Evolutionary conservation across 495 filamentous ascomycete genomes (phyloP).

Genomic region (Jackrogersella multiformis): DNA sequence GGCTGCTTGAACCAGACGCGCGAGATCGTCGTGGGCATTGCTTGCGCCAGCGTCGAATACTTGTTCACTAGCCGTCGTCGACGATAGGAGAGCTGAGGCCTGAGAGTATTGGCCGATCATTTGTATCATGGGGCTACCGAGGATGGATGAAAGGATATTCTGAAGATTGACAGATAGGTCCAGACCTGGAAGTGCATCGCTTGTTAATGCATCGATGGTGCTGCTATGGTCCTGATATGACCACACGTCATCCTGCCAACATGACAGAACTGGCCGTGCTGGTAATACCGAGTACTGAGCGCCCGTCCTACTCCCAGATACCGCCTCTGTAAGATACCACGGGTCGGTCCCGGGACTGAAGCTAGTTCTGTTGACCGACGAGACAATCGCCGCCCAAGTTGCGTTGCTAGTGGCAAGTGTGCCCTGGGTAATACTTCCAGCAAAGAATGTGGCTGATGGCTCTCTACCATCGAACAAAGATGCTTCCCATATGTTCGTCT

Average conservation of each 20-base stretch:
- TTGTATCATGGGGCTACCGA: slow-evolving; percentile 40
- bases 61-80: slow-evolving; percentile 33
- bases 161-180: slow-evolving; percentile 28
- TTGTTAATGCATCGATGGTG: slow-evolving; percentile 30
- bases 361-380: slow-evolving; percentile 45
- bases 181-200: slow-evolving; percentile 27
- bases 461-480: slow-evolving; percentile 30
- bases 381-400: slow-evolving; percentile 45
- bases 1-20: slow-evolving; percentile 44
- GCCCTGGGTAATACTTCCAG: background rate
- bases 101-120: slow-evolving; percentile 39
- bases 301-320: background rate
- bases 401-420: slow-evolving; percentile 31
- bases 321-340: slow-evolving; percentile 48
- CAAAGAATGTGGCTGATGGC: slow-evolving; percentile 23
- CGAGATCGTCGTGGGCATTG: slow-evolving; percentile 45
- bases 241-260: slow-evolving; percentile 50
- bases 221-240: slow-evolving; percentile 37
- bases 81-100: slow-evolving; percentile 43
- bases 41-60: slow-evolving; percentile 46
- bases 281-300: slow-evolving; percentile 27
- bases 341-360: slow-evolving; percentile 46
- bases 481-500: background rate
- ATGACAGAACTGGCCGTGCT: slow-evolving; percentile 45
- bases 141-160: slow-evolving; percentile 26